phyloP scores from a whole-genome alignment of 257 asterid species.

The Solanum sitiens region DNA sequence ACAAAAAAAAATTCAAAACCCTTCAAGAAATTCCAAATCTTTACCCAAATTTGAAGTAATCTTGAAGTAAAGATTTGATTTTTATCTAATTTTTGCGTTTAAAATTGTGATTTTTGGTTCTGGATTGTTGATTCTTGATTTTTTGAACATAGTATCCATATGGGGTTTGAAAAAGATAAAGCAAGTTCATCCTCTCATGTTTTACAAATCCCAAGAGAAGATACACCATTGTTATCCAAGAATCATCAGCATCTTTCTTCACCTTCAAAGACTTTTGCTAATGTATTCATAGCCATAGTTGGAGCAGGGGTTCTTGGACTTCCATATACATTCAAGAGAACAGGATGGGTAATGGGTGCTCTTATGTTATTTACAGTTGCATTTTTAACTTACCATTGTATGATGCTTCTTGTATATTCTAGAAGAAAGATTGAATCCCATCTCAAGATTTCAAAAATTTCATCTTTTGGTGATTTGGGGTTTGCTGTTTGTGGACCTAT shows the following conservation, averaged over 20 bases:
- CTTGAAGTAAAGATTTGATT: background rate
- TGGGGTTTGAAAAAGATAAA: background rate
- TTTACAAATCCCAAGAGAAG: background rate
- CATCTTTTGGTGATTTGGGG: constrained; percentile 3
- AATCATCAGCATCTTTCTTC: background rate
- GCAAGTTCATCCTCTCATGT: background rate
- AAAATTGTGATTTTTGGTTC: background rate
- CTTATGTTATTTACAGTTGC: background rate
- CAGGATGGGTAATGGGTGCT: constrained; percentile 1
- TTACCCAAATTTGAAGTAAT: background rate
- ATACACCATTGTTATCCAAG: background rate
- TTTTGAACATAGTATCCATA: background rate
- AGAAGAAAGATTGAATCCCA: background rate
- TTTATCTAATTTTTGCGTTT: background rate
- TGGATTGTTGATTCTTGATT: background rate
- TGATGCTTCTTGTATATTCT: background rate
- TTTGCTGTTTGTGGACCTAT: background rate
- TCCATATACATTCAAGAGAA: background rate
- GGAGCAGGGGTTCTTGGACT: background rate
- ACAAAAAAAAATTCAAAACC: background rate
- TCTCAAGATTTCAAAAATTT: background rate
- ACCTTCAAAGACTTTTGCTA: background rate
- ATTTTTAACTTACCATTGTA: background rate
- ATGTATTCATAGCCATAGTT: background rate
- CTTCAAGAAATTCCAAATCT: background rate